Percentiles rank a stretch among this genome's conserved stretches.
These are phyloP conservation scores for Saitozyma podzolica DNA, from an alignment of 768 basidiomycete genomes.

Conservation along the genomic window DNA sequence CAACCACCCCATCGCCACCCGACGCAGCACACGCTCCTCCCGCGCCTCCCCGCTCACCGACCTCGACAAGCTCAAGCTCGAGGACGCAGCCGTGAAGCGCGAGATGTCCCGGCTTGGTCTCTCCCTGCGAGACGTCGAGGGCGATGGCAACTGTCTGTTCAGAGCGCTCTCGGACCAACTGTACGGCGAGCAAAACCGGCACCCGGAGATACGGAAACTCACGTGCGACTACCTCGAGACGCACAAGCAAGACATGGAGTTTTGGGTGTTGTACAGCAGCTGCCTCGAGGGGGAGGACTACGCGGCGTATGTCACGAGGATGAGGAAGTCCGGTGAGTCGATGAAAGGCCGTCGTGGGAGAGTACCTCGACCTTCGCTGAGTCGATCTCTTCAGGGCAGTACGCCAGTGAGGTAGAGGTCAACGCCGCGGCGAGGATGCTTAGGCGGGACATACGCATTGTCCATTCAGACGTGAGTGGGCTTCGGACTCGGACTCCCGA, in stretches of 20 bases:
- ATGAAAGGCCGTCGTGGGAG: not conserved
- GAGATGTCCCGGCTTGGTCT: conserved; percentile 26
- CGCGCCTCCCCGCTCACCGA: conserved; percentile 12
- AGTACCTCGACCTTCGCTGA: too few species aligned
- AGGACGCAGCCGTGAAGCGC: conserved; percentile 13
- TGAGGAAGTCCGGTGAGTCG: conserved; percentile 37
- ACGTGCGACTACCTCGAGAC: conserved; percentile 42
- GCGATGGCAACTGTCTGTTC: conserved; percentile 46
- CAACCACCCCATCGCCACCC: not conserved
- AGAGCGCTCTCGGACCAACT: conserved; percentile 39
- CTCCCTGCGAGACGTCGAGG: conserved; percentile 35
- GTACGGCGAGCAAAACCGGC: conserved; percentile 38
- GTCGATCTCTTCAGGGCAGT: conserved; percentile 21
- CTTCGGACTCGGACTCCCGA: not conserved
- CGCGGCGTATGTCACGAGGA: conserved; percentile 35
- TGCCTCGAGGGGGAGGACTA: conserved; percentile 37
- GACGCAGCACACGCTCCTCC: conserved; percentile 11
- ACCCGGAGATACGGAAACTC: conserved; percentile 34
- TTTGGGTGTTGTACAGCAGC: conserved; percentile 23
- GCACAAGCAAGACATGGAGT: conserved; percentile 32
- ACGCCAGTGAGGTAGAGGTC: conserved; percentile 41
- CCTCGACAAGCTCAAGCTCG: conserved; percentile 12
- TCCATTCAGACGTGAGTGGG: conserved; percentile 35
- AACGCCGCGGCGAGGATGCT: conserved; percentile 38
- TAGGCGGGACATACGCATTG: conserved; percentile 34